Base-by-base conservation (phyloP, 331 rosid species). In the Malus hybrid region DNA sequence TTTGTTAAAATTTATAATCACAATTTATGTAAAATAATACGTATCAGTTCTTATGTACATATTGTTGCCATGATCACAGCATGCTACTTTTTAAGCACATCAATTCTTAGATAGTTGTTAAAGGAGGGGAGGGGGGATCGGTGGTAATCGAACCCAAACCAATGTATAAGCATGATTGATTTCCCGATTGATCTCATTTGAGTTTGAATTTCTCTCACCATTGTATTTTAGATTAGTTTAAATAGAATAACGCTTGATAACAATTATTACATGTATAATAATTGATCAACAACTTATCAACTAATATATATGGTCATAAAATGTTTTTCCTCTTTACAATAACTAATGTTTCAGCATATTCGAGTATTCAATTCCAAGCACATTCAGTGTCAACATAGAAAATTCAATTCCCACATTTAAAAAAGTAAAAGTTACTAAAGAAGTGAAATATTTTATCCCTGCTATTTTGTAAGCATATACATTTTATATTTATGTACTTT, bases 361-460 rank as follows among this genome's bases (percentile, higher is more conserved):
- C 48, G 48, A 42, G 48, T 42, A 42, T 42, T 42, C 48, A 42
- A 42, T 42, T 42, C 3, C 48, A 42, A 42, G 13, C 48, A 42
- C 36, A 18, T 44, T 64, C 46, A 70, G 15, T 10, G 28, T 10
- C 32, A 6, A 11, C 12, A 52, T 7, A 52, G 63, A 70, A 29
- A 79, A 74, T 73, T 74, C 83, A 73, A 79, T 64, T 19, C 24
- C 39, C 19, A 61, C 3, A 36, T 57, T 14, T 36, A 34, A 52
- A 56, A 58, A 60, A 57, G 5, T 26, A 11, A 73, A 79, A 61
- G 46, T 62, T 42, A 73, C 77, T n/a, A 42, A 6, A 28, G 8
- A 16, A 44, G 44, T 28, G 15, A 60, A 73, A 24, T 60, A 61
- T 62, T 60, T 60, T 58, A 60, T 72, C 42, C 3, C 55, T 6